phyloP scores from a whole-genome alignment of 805 yeast genomes.

The Jamesozyma jinghongensis region DNA sequence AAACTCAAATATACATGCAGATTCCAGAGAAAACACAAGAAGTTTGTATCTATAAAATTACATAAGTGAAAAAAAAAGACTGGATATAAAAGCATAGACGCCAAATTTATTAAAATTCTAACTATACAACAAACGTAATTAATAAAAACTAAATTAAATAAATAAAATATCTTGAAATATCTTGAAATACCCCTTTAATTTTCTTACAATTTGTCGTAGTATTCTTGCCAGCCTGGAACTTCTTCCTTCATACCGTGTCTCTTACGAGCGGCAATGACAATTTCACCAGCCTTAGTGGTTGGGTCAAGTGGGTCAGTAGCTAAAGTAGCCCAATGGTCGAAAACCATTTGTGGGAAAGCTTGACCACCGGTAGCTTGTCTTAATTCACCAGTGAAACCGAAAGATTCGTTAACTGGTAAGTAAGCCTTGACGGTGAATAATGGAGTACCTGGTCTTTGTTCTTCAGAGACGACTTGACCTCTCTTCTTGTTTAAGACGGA shows the following conservation, averaged over 20 bases:
- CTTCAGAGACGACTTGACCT: constrained; percentile 99
- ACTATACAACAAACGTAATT: neutral
- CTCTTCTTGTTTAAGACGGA: constrained; percentile 98
- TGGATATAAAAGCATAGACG: no score
- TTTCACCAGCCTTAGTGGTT: constrained; percentile 58
- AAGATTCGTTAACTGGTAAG: constrained; percentile 99
- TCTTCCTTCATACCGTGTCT: constrained; percentile 94
- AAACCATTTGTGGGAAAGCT: constrained; percentile 99
- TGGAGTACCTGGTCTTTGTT: constrained; percentile 99
- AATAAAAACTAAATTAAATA: neutral
- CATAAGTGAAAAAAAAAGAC: no score
- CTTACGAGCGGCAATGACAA: constrained; percentile 68
- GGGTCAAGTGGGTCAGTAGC: constrained; percentile 90
- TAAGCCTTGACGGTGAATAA: constrained; percentile 98
- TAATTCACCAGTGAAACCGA: constrained; percentile 99
- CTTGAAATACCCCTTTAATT: neutral
- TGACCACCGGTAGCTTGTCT: constrained; percentile 99
- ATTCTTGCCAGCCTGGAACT: constrained; percentile 99
- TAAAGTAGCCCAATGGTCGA: constrained; percentile 96
- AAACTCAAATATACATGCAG: no score
- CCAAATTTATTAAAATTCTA: neutral
- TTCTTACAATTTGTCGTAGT: constrained; percentile 79
- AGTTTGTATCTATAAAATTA: no score
- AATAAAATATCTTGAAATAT: neutral
- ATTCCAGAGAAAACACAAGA: no score